These are phyloP conservation scores for Sphagnurus paluster DNA, from an alignment of 1,284 basidiomycete genomes.

Conservation along the genomic window DNA sequence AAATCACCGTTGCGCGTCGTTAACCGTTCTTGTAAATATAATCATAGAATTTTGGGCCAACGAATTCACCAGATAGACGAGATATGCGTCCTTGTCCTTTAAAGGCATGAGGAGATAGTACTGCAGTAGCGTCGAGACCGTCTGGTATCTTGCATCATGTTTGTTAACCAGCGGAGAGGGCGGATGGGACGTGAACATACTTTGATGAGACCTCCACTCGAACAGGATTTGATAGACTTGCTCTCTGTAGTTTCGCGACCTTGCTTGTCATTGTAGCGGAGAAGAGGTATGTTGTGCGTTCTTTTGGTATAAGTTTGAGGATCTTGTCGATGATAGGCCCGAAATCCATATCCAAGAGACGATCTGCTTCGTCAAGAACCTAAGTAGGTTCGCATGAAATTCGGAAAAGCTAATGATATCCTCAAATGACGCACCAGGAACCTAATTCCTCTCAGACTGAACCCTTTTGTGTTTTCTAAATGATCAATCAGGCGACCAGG, in stretches of 20 bases:
- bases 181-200: conserved; percentile 44
- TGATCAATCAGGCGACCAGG: conserved; percentile 96
- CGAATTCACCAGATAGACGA: conserved; percentile 89
- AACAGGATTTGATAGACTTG: conserved; percentile 95
- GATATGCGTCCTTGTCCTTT: conserved; percentile 89
- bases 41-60: conserved; percentile 93
- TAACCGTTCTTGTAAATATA: conserved; percentile 94
- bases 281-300: conserved; percentile 95
- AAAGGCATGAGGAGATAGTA: conserved; percentile 96
- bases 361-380: conserved; percentile 98
- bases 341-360: conserved; percentile 97
- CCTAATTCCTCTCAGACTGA: conserved; percentile 84
- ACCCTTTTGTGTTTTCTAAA: conserved; percentile 97
- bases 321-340: conserved; percentile 98
- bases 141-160: conserved; percentile 76
- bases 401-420: conserved; percentile 1
- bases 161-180: conserved; percentile 6
- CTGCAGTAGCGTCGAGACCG: conserved; percentile 93
- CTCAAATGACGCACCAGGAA: conserved; percentile 72
- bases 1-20: conserved; percentile 82
- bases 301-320: conserved; percentile 92
- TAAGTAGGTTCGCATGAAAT: conserved; percentile 29
- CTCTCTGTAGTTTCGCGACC: conserved; percentile 95
- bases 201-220: conserved; percentile 93
- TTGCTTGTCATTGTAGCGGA: conserved; percentile 99